Conservation (phyloP, 306 rosid species). For the Coriaria nepalensis region DNA sequence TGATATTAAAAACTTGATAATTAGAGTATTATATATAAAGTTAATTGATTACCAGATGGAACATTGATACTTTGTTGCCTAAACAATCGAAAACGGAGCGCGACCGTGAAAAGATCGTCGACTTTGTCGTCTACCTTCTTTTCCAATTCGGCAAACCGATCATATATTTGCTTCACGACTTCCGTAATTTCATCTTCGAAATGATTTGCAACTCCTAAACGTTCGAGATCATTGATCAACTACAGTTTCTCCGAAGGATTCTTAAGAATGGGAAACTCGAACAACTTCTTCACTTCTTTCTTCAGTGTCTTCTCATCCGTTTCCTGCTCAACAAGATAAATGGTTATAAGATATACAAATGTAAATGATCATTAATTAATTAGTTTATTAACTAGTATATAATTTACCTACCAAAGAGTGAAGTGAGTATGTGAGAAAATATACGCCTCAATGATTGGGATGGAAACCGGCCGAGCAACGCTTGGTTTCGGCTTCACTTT, state of each 20-base stretch:
- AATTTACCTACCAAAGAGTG: too few species aligned
- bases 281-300: conserved; percentile 20
- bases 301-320: too few species aligned
- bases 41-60: conserved; percentile 15
- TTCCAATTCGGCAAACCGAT: background rate
- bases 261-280: background rate
- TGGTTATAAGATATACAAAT: too few species aligned
- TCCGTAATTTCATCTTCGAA: conserved; percentile 25
- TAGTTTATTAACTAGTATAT: too few species aligned
- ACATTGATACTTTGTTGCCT: conserved; percentile 27
- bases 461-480: too few species aligned
- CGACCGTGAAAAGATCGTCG: conserved; percentile 8
- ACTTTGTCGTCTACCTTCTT: background rate
- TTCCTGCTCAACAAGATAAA: too few species aligned
- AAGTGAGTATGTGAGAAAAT: too few species aligned
- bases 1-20: too few species aligned
- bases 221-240: conserved; percentile 25
- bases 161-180: conserved; percentile 11
- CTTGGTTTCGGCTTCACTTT: too few species aligned
- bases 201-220: conserved; percentile 17
- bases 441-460: too few species aligned
- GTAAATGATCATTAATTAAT: too few species aligned
- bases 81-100: conserved; percentile 31
- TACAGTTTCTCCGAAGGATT: conserved; percentile 7
- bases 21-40: too few species aligned